Percentiles rank a stretch among this genome's conserved stretches.
These are phyloP conservation scores for Annulohypoxylon truncatum DNA, from an alignment of 2,329 filamentous ascomycete genomes.

Conservation along the genomic window DNA sequence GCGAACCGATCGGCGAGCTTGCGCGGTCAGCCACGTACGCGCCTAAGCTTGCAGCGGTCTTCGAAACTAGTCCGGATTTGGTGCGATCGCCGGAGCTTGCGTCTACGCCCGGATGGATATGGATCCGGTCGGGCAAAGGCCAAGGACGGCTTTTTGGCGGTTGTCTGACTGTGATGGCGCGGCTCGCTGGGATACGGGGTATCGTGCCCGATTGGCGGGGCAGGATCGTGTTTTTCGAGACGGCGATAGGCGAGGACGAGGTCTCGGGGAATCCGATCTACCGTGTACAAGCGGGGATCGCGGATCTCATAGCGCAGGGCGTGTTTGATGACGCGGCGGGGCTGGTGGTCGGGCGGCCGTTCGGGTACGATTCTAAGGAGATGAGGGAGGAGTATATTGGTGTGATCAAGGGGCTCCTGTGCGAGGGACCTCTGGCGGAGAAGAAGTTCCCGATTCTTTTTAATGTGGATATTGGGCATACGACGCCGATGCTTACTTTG, in stretches of 20 bases:
- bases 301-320: neutral
- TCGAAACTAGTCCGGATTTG: neutral
- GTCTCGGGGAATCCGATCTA: slow-evolving; percentile 44
- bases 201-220: slow-evolving; percentile 54
- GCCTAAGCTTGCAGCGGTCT: neutral
- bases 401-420: neutral
- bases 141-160: neutral
- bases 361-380: neutral
- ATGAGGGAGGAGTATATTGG: neutral
- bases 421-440: neutral
- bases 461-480: neutral
- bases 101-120: neutral
- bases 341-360: neutral
- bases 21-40: too few species aligned
- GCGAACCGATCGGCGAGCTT: neutral
- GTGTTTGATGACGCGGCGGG: neutral
- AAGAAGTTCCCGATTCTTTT: neutral
- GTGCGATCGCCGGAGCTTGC: neutral
- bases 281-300: neutral
- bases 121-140: neutral
- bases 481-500: neutral
- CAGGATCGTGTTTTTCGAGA: slow-evolving; percentile 57
- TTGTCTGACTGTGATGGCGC: neutral
- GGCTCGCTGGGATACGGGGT: slow-evolving; percentile 48
- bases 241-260: slow-evolving; percentile 50